phyloP scores from a whole-genome alignment of 1,284 basidiomycete species.

The Ceratobasidium sp. region DNA sequence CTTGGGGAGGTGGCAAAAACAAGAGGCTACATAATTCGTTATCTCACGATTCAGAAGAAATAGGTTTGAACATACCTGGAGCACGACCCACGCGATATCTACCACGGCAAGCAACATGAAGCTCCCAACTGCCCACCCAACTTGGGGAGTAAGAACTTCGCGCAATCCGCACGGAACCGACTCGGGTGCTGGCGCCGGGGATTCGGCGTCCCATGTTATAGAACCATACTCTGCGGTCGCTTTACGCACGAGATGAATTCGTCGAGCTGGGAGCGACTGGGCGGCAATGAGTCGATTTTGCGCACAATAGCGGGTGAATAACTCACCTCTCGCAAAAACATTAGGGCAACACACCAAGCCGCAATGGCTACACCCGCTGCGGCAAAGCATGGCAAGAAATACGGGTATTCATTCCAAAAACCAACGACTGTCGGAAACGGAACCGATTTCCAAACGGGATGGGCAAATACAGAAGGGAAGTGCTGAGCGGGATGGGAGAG shows the following conservation, averaged over 20 bases:
- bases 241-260: conserved; percentile 27
- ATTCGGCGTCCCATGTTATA: conserved; percentile 23
- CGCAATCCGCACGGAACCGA: background rate
- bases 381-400: conserved; percentile 75
- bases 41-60: background rate
- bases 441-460: conserved; percentile 42
- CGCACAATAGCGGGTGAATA: conserved; percentile 1
- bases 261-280: conserved; percentile 26
- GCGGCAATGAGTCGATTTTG: background rate
- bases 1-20: conserved; percentile 34
- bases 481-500: conserved; percentile 72
- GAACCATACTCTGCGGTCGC: conserved; percentile 29
- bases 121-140: conserved; percentile 32
- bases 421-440: background rate
- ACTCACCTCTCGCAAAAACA: conserved; percentile 70
- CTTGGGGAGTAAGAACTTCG: conserved; percentile 24
- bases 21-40: conserved; percentile 15
- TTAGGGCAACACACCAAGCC: conserved; percentile 61
- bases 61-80: conserved; percentile 12
- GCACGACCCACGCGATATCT: conserved; percentile 38
- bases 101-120: conserved; percentile 37
- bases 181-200: background rate
- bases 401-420: conserved; percentile 73
- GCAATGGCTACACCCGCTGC: conserved; percentile 65
- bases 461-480: conserved; percentile 69